Conservation (phyloP, 108 stramenopile species). For the Ochromonas danica region DNA sequence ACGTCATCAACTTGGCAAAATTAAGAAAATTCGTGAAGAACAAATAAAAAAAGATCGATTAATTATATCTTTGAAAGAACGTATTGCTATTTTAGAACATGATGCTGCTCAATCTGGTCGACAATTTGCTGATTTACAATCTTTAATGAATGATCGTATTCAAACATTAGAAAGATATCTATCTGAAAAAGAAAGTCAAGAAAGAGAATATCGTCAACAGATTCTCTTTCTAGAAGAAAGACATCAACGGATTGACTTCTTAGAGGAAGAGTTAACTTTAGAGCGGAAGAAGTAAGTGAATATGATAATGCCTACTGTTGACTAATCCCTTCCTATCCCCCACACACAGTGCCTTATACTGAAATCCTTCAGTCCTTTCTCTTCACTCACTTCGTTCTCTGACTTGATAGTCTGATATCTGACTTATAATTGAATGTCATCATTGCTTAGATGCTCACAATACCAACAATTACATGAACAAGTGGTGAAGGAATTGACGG, state of each 20-base stretch:
- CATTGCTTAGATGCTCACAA: too few relatives aligned
- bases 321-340: too few relatives aligned
- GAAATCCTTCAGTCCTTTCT: too few relatives aligned
- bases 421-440: too few relatives aligned
- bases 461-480: too few relatives aligned
- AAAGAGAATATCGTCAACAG: neutral
- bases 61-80: neutral
- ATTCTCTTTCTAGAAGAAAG: neutral
- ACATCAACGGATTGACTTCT: neutral
- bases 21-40: neutral
- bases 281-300: neutral
- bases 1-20: neutral
- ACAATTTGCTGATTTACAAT: neutral
- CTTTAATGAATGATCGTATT: neutral
- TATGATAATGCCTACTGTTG: too few relatives aligned
- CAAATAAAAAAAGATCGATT: neutral
- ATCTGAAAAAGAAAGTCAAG: neutral
- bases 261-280: neutral
- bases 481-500: too few relatives aligned
- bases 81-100: neutral
- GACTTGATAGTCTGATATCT: too few relatives aligned
- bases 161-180: neutral
- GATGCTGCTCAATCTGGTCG: neutral
- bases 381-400: too few relatives aligned
- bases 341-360: too few relatives aligned